These are phyloP conservation scores for Yamadazyma buinensis DNA, from an alignment of 1,139 yeast species.

Conservation along the genomic window DNA sequence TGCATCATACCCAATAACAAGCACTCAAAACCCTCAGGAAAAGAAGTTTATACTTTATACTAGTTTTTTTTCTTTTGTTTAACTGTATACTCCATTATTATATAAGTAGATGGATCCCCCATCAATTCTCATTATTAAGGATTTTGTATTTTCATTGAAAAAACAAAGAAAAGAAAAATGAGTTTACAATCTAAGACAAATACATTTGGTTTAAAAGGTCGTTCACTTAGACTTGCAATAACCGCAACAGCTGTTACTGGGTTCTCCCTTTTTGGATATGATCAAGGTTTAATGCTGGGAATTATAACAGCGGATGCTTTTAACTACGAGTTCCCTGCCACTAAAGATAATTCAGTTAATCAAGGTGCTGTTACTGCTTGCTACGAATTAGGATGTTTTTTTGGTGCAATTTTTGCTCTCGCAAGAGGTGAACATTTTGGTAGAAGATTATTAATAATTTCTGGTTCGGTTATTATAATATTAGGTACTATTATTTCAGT, in stretches of 20 bases:
- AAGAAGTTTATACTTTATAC: background rate
- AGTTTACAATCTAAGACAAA: constrained; percentile 37
- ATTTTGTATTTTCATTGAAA: too few species aligned
- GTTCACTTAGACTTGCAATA: constrained; percentile 36
- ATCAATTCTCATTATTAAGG: too few species aligned
- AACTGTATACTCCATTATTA: constrained; percentile 9
- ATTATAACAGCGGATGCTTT: constrained; percentile 60
- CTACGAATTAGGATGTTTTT: constrained; percentile 70
- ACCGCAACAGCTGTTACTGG: constrained; percentile 61
- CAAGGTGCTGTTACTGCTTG: constrained; percentile 72
- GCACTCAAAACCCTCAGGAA: too few species aligned
- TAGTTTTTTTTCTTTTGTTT: background rate
- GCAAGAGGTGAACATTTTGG: constrained; percentile 43
- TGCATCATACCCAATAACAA: too few species aligned
- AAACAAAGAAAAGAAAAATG: constrained; percentile 7
- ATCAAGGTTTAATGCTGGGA: constrained; percentile 77
- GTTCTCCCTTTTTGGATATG: constrained; percentile 67
- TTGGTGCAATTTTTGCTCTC: constrained; percentile 51
- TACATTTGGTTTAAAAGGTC: constrained; percentile 48
- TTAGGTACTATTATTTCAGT: constrained; percentile 46
- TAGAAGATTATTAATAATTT: constrained; percentile 37
- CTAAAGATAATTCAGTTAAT: constrained; percentile 37
- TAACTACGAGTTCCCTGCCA: constrained; percentile 53
- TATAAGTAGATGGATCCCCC: too few species aligned
- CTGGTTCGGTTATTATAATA: constrained; percentile 38